Percentiles rank a stretch among this genome's conserved stretches.
These are phyloP conservation scores for Podila epicladia DNA, from an alignment of 192 early-diverging fungal genomes.

Conservation along the genomic window DNA sequence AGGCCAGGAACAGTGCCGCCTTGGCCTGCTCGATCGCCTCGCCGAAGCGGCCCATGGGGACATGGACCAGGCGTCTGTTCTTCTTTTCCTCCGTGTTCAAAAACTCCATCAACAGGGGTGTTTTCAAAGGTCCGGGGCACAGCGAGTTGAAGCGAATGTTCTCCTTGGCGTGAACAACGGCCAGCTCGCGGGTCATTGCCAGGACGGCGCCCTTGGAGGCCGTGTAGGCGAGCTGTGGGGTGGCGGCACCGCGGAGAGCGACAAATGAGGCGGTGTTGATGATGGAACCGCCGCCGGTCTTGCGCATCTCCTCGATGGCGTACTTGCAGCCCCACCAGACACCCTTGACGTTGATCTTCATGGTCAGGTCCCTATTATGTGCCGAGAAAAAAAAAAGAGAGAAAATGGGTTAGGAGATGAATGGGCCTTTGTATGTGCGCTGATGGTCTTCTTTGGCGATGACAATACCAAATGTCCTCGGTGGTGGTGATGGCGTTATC, in stretches of 20 bases:
- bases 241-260: slow-evolving; percentile 81
- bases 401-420: not conserved
- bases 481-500: slow-evolving; percentile 81
- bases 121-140: slow-evolving; percentile 84
- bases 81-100: slow-evolving; percentile 88
- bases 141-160: slow-evolving; percentile 87
- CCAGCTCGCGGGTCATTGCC: slow-evolving; percentile 86
- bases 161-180: slow-evolving; percentile 86
- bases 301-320: slow-evolving; percentile 78
- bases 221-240: slow-evolving; percentile 88
- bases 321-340: slow-evolving; percentile 92
- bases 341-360: slow-evolving; percentile 90
- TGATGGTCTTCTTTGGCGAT: no score
- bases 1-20: slow-evolving; percentile 83
- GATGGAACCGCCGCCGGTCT: slow-evolving; percentile 78
- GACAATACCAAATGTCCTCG: slow-evolving; percentile 77
- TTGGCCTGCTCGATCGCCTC: slow-evolving; percentile 90
- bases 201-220: slow-evolving; percentile 89
- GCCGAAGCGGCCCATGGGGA: slow-evolving; percentile 87
- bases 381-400: not conserved
- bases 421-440: not conserved
- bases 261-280: slow-evolving; percentile 90
- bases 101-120: slow-evolving; percentile 85
- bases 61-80: slow-evolving; percentile 78
- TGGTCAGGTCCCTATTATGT: slow-evolving; percentile 64